Conservation (phyloP, 345 rosid species). For the Linum trigynum region DNA sequence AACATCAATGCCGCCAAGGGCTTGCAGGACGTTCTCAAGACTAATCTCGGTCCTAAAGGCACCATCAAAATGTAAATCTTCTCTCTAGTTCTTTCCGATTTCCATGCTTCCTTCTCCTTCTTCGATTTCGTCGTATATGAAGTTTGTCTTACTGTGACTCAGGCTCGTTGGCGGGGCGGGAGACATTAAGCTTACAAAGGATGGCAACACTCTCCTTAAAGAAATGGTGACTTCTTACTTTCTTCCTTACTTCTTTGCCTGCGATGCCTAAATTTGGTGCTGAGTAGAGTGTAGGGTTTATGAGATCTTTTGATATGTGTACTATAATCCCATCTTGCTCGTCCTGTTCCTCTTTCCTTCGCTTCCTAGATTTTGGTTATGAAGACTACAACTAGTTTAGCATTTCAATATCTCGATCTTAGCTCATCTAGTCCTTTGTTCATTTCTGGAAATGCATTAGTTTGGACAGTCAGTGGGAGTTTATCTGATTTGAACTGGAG, state of each 20-base stretch:
- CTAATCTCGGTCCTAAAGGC: conserved; percentile 96
- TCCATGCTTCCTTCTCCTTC: not conserved
- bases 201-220: conserved; percentile 87
- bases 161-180: conserved; percentile 99
- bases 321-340: not conserved
- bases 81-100: not conserved
- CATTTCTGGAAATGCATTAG: not conserved
- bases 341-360: not conserved
- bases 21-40: conserved; percentile 82
- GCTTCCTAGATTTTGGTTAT: not conserved
- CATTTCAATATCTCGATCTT: not conserved
- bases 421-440: not conserved
- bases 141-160: conserved; percentile 1
- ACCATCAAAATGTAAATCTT: conserved; percentile 74
- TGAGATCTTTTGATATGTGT: conserved; percentile 14
- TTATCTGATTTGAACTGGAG: not conserved
- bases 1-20: conserved; percentile 97
- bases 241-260: not conserved
- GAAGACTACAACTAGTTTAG: not conserved
- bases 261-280: no score
- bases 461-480: not conserved
- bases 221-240: conserved; percentile 55
- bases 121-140: not conserved
- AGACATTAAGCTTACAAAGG: conserved; percentile 94
- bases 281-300: no score